Evolutionary conservation across 768 basidiomycete species (phyloP).

Genomic region (Boletellus ananiceps): DNA sequence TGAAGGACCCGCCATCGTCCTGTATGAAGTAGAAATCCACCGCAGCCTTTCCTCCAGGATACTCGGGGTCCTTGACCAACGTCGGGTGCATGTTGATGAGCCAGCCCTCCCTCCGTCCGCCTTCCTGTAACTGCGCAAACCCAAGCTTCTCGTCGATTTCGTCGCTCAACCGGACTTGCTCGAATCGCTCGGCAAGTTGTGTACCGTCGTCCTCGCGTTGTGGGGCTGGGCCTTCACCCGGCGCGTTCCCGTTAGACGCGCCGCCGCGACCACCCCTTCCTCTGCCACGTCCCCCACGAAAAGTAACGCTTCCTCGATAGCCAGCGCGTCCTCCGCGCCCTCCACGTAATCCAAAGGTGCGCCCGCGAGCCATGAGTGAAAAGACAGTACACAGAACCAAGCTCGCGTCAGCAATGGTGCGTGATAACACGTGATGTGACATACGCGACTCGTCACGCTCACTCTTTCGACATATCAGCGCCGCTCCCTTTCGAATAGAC

Average conservation of each 20-base stretch:
- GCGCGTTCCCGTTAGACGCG: slow-evolving; percentile 27
- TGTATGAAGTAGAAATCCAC: slow-evolving; percentile 98
- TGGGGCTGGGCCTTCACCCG: slow-evolving; percentile 47
- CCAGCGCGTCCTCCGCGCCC: slow-evolving; percentile 38
- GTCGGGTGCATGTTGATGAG: slow-evolving; percentile 99
- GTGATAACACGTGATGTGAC: slow-evolving; percentile 23
- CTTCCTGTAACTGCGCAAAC: slow-evolving; percentile 78
- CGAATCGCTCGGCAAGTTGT: slow-evolving; percentile 80
- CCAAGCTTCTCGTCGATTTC: slow-evolving; percentile 94
- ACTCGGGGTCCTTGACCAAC: slow-evolving; percentile 78
- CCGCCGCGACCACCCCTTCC: slow-evolving; percentile 38
- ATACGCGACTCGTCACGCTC: slow-evolving; percentile 22
- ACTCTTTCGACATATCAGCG: not conserved
- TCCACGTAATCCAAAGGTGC: slow-evolving; percentile 49
- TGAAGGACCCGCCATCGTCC: slow-evolving; percentile 96
- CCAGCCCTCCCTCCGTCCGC: slow-evolving; percentile 80
- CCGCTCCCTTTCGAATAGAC: not conserved
- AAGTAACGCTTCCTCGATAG: slow-evolving; percentile 29
- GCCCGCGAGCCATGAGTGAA: slow-evolving; percentile 41
- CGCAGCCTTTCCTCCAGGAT: slow-evolving; percentile 79
- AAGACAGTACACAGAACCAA: not conserved
- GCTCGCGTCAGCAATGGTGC: slow-evolving; percentile 2
- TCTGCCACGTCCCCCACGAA: slow-evolving; percentile 48
- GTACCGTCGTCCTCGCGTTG: slow-evolving; percentile 89
- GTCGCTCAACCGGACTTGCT: slow-evolving; percentile 67